A percentile compares a stretch with the other conserved stretches of the same genome.
Evolutionary conservation across 768 basidiomycete species (phyloP).

Genomic region (Postia placenta): DNA sequence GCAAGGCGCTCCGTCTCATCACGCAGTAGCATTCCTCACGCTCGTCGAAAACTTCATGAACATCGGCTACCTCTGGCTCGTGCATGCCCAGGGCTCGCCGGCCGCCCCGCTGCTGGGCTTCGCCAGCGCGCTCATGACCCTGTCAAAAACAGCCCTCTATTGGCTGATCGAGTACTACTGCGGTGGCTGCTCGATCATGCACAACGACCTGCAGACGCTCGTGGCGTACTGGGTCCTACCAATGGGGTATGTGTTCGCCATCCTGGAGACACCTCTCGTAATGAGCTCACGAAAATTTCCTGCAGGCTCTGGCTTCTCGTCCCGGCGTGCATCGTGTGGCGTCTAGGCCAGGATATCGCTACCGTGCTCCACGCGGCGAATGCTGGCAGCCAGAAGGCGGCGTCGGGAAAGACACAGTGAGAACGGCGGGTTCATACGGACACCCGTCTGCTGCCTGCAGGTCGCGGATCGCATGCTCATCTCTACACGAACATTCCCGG

Average conservation of each 20-base stretch:
- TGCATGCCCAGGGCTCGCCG: constrained; percentile 55
- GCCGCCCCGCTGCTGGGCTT: constrained; percentile 74
- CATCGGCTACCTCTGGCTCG: constrained; percentile 68
- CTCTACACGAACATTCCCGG: too few species aligned
- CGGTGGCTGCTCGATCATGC: constrained; percentile 60
- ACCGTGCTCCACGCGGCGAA: constrained; percentile 32
- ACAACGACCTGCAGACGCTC: constrained; percentile 52
- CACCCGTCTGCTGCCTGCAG: too few species aligned
- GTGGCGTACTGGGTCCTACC: constrained; percentile 67
- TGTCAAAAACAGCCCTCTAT: constrained; percentile 84
- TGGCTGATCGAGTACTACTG: constrained; percentile 77
- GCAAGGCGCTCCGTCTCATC: constrained; percentile 2
- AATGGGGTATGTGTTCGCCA: constrained; percentile 54
- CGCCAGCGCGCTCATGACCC: constrained; percentile 65
- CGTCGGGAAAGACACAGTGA: too few species aligned
- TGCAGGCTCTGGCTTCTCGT: constrained; percentile 72
- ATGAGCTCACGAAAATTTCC: neutral
- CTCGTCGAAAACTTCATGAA: constrained; percentile 75
- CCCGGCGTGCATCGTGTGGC: constrained; percentile 53
- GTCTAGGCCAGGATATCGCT: constrained; percentile 58
- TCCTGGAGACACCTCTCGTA: neutral
- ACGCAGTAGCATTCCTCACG: constrained; percentile 64
- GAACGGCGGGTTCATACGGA: too few species aligned
- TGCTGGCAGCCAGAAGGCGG: constrained; percentile 22
- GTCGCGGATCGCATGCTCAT: too few species aligned